Evolutionary conservation across 83 land plant species (phyloP).

Genomic region (Thuja plicata): DNA sequence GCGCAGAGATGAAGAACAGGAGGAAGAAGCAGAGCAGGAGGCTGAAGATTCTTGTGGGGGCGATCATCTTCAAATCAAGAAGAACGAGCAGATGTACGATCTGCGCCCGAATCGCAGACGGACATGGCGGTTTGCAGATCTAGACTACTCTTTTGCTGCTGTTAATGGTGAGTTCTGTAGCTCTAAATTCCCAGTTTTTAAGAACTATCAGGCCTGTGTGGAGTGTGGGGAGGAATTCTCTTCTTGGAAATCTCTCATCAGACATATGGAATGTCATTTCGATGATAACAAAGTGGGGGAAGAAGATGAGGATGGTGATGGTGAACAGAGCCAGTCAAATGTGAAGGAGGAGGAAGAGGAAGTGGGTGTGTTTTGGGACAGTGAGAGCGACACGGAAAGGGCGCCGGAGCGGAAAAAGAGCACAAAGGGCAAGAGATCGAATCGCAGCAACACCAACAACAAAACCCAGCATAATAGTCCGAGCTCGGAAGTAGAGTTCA

Average conservation of each 20-base stretch:
- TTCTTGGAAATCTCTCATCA: slow-evolving; percentile 62
- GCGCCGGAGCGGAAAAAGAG: not conserved
- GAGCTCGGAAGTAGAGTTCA: slow-evolving; percentile 12
- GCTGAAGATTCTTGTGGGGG: not conserved
- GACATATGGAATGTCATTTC: slow-evolving; percentile 44
- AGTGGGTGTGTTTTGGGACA: not conserved
- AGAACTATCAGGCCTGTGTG: slow-evolving; percentile 40
- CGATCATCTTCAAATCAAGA: not conserved
- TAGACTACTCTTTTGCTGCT: not conserved
- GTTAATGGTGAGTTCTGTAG: not conserved
- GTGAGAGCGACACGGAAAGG: slow-evolving; percentile 1
- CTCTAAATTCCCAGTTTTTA: not conserved
- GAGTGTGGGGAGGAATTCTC: slow-evolving; percentile 64
- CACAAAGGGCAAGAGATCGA: slow-evolving; percentile 4
- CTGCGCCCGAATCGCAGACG: slow-evolving; percentile 1
- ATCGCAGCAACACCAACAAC: not conserved
- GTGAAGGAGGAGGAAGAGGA: not conserved
- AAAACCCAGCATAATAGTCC: slow-evolving; percentile 16
- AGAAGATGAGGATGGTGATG: not conserved
- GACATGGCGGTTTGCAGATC: slow-evolving; percentile 10
- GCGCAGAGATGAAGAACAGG: not conserved
- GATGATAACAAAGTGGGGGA: not conserved
- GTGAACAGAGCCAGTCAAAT: not conserved
- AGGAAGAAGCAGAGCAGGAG: not conserved
- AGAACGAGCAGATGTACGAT: not conserved